Evolutionary conservation across 306 rosid genomes (phyloP).

Genomic region (Pueraria montana): DNA sequence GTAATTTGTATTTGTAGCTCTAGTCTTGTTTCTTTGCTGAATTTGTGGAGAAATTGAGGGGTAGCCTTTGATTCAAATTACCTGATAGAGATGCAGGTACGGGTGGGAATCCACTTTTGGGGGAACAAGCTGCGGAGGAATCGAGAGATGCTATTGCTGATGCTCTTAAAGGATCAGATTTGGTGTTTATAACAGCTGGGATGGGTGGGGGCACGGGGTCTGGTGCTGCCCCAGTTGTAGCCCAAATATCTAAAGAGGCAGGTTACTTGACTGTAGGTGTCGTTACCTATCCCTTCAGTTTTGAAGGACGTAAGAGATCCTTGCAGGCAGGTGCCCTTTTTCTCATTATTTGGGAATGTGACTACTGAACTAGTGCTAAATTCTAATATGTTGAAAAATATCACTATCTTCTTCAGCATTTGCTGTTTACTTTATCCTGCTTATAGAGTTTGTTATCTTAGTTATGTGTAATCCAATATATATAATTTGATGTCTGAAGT

Average conservation of each 20-base stretch:
- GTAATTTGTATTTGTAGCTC: slow-evolving; percentile 24
- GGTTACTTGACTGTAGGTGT: slow-evolving; percentile 99
- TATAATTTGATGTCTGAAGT: slow-evolving; percentile 6
- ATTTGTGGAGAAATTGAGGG: slow-evolving; percentile 33
- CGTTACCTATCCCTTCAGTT: slow-evolving; percentile 95
- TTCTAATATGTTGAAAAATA: not conserved
- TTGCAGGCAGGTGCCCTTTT: slow-evolving; percentile 81
- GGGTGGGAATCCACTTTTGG: slow-evolving; percentile 97
- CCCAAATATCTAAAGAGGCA: slow-evolving; percentile 93
- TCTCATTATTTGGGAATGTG: slow-evolving; percentile 41
- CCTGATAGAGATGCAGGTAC: slow-evolving; percentile 86
- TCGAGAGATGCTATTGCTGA: slow-evolving; percentile 87
- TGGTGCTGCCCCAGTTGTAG: slow-evolving; percentile 99
- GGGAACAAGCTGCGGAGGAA: slow-evolving; percentile 99
- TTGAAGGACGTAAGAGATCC: slow-evolving; percentile 98
- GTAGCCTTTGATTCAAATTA: slow-evolving; percentile 50
- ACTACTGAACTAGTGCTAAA: not conserved
- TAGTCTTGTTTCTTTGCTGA: not conserved
- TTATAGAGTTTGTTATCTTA: not conserved
- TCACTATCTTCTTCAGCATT: not conserved
- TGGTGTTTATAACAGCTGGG: slow-evolving; percentile 97
- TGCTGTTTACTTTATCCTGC: not conserved
- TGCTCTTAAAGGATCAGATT: slow-evolving; percentile 95
- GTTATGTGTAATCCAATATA: not conserved
- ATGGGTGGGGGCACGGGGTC: slow-evolving; percentile 99